Base-by-base conservation (phyloP, 176 grass and related monocot species). In the Aechmea fasciata region DNA sequence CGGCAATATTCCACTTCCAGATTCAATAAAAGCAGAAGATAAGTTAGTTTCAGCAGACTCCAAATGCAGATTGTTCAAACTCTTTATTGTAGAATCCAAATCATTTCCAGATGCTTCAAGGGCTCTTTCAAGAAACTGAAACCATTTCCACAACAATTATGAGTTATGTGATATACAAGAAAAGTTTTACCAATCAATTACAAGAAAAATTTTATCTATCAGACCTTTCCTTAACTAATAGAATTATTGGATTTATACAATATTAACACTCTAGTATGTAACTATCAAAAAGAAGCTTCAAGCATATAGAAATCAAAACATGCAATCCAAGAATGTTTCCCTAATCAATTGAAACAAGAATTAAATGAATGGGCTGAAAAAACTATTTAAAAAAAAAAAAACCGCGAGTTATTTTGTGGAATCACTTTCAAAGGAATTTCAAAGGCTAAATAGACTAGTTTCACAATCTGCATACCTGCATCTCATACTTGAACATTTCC, bases 51-150 rank as follows among this genome's bases (percentile, higher is more conserved):
- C 77, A 26, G 78, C 59, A 47, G 85, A 87, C 63, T 80, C 88
- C 13, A 92, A 75, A n/a, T 63, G 74, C 53, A 90, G 75, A 28
- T 90, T 74, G 62, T 76, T 83, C 81, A 97, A 79, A 73, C 81
- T 90, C 78, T 88, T 80, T 71, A 97, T 92, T 70, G 93, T 83
- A 53, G 81, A 78, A 79, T 97, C 93, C 64, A 97, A 69, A 79
- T 97, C 88, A 71, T 90, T 85, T 74, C 89, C 86, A 52, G 93
- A 90, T 26, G 81, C 86, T 74, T 97, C 83, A 47, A 97, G 74
- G 65, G 89, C 70, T 52, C 71, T 79, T 81, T 97, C 89, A 80
- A 97, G 83, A 76, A 89, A 14, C 93, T 97, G 82, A 76, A 89
- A 80, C 67, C 51, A 71, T 80, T 75, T 48, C 51, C 7, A 73